These are phyloP conservation scores for Tuctoria greenei DNA, from an alignment of 176 grass and related monocot genomes.

Conservation along the genomic window DNA sequence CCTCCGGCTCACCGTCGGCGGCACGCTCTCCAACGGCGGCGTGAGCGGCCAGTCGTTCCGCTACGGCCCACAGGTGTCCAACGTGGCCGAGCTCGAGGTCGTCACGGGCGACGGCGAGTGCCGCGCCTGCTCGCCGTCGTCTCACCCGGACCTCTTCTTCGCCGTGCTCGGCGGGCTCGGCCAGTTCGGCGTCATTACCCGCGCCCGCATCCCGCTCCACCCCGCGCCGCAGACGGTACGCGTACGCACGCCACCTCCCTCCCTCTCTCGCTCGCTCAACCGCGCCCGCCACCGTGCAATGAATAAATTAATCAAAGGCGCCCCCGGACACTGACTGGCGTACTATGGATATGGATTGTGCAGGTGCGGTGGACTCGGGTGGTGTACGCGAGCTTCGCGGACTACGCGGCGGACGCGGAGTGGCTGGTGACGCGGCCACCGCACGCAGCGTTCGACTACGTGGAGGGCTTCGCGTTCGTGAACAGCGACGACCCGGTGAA, in stretches of 20 bases:
- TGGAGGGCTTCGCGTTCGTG: constrained; percentile 86
- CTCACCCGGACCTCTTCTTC: constrained; percentile 71
- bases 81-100: constrained; percentile 80
- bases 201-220: constrained; percentile 71
- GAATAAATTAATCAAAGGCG: neutral
- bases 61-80: constrained; percentile 80
- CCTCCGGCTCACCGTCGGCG: constrained; percentile 86
- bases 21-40: constrained; percentile 90
- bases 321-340: neutral
- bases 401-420: constrained; percentile 82
- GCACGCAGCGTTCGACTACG: constrained; percentile 61
- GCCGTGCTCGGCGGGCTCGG: constrained; percentile 90
- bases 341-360: no score
- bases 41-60: constrained; percentile 91
- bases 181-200: constrained; percentile 94
- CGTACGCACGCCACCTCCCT: no score
- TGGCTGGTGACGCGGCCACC: constrained; percentile 56
- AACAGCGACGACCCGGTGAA: constrained; percentile 69
- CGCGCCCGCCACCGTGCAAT: no score
- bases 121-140: constrained; percentile 54
- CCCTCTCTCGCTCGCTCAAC: no score
- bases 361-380: constrained; percentile 77
- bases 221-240: constrained; percentile 57
- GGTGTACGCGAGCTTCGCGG: constrained; percentile 71
- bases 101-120: constrained; percentile 60